A percentile compares a stretch with the other conserved stretches of the same genome.
phyloP scores from a whole-genome alignment of 2,329 filamentous ascomycete species.

The Colletotrichum destructivum region DNA sequence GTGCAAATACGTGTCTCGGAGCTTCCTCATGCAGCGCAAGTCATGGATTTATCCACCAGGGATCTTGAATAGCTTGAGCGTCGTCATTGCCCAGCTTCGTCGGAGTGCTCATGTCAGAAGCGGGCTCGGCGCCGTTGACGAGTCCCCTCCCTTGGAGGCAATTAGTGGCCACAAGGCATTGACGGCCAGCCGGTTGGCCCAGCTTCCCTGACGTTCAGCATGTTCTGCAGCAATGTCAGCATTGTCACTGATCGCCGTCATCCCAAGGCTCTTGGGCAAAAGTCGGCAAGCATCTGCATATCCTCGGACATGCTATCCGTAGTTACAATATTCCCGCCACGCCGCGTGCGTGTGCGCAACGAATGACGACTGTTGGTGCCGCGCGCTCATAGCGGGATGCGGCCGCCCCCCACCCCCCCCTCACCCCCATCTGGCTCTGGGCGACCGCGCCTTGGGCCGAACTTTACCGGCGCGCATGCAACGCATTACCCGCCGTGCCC shows the following conservation, averaged over 20 bases:
- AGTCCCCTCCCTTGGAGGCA: neutral
- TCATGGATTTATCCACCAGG: neutral
- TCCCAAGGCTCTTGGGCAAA: neutral
- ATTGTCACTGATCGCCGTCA: neutral
- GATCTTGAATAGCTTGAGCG: neutral
- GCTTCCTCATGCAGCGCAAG: constrained; percentile 18
- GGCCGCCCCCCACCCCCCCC: neutral
- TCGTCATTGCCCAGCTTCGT: neutral
- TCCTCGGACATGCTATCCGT: neutral
- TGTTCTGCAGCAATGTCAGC: neutral
- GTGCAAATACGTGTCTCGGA: neutral
- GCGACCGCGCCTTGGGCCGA: constrained; percentile 30
- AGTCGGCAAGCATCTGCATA: neutral
- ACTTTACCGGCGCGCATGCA: constrained; percentile 37
- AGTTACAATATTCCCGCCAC: neutral
- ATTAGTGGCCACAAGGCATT: constrained; percentile 10
- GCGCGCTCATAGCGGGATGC: constrained; percentile 14
- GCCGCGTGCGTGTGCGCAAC: constrained; percentile 3
- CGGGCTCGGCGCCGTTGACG: neutral
- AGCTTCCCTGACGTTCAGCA: neutral
- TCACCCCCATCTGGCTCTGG: neutral
- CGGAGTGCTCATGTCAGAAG: neutral
- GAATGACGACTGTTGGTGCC: constrained; percentile 34
- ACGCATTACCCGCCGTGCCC: constrained; percentile 13
- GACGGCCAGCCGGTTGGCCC: neutral